phyloP scores from a whole-genome alignment of 495 filamentous ascomycete genomes.

The Xylaria flabelliformis region DNA sequence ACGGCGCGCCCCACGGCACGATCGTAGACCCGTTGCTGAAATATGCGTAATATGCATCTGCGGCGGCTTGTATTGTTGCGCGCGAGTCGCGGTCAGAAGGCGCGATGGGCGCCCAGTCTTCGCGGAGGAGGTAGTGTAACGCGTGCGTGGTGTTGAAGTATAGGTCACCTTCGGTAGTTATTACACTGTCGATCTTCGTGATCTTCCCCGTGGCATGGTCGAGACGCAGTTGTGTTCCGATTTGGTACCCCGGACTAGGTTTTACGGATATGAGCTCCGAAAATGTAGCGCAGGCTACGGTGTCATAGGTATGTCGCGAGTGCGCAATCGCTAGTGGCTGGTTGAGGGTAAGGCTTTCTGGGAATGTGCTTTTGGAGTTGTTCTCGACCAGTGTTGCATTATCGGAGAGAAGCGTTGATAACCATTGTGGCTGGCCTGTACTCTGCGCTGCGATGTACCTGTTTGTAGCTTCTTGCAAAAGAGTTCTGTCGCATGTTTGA shows the following conservation, averaged over 20 bases:
- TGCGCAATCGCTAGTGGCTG: constrained; percentile 32
- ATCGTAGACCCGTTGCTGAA: constrained; percentile 34
- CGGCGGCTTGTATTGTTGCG: constrained; percentile 32
- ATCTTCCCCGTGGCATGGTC: constrained; percentile 23
- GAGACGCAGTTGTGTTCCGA: constrained; percentile 35
- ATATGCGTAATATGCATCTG: constrained; percentile 39
- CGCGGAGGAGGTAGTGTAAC: constrained; percentile 32
- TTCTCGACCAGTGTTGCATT: constrained; percentile 35
- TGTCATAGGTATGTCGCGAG: constrained; percentile 35
- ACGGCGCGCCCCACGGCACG: constrained; percentile 40
- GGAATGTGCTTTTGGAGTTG: constrained; percentile 11
- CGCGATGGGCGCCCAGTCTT: constrained; percentile 39
- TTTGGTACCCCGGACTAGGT: constrained; percentile 27
- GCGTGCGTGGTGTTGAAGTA: constrained; percentile 41
- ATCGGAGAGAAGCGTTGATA: constrained; percentile 24
- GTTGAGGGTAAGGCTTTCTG: constrained; percentile 16
- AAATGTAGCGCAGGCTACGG: constrained; percentile 32
- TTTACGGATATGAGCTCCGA: constrained; percentile 33
- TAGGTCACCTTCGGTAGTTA: constrained; percentile 36
- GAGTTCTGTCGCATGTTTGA: constrained; percentile 19
- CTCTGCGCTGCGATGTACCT: constrained; percentile 33
- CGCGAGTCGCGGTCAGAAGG: constrained; percentile 32
- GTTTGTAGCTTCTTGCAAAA: constrained; percentile 25
- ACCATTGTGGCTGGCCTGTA: constrained; percentile 26
- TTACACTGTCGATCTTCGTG: constrained; percentile 35